A percentile compares a stretch with the other conserved stretches of the same genome.
Evolutionary conservation across 2,329 filamentous ascomycete genomes (phyloP).

Genomic region (Phyllachora maydis): DNA sequence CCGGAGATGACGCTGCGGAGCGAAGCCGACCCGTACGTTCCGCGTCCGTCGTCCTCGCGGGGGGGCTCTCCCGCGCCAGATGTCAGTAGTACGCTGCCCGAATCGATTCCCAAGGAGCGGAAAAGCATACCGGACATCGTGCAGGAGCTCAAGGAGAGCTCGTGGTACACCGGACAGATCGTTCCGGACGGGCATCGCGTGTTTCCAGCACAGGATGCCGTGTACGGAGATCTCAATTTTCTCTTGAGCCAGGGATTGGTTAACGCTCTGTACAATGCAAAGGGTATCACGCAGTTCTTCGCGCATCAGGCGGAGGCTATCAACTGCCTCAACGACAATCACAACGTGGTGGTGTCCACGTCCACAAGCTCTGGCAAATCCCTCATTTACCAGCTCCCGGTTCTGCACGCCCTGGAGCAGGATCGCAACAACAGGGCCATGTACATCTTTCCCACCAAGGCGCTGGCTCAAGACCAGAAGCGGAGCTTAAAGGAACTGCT

Average conservation of each 20-base stretch:
- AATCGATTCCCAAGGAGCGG: conserved; percentile 59
- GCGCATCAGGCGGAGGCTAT: conserved; percentile 87
- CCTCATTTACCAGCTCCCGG: conserved; percentile 90
- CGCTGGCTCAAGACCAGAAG: conserved; percentile 82
- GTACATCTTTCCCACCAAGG: conserved; percentile 98
- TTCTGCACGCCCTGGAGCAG: conserved; percentile 67
- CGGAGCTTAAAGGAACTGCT: conserved; percentile 75
- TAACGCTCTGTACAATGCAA: conserved; percentile 89
- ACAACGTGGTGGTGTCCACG: conserved; percentile 80
- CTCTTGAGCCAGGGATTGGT: conserved; percentile 75
- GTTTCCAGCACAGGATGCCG: conserved; percentile 65
- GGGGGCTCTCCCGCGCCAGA: conserved; percentile 12
- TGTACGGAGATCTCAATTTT: conserved; percentile 72
- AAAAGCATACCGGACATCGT: conserved; percentile 71
- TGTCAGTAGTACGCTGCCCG: conserved; percentile 30
- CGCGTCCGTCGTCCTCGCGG: conserved; percentile 29
- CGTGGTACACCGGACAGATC: conserved; percentile 86
- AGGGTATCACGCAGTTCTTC: conserved; percentile 69
- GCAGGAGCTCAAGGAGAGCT: conserved; percentile 55
- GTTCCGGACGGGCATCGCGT: conserved; percentile 84
- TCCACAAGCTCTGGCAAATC: conserved; percentile 96
- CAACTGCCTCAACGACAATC: conserved; percentile 63
- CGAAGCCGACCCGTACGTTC: conserved; percentile 39
- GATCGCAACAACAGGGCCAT: conserved; percentile 65
- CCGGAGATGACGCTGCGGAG: conserved; percentile 43